These are phyloP conservation scores for Torulaspora indica DNA, from an alignment of 805 yeast species.

Conservation along the genomic window DNA sequence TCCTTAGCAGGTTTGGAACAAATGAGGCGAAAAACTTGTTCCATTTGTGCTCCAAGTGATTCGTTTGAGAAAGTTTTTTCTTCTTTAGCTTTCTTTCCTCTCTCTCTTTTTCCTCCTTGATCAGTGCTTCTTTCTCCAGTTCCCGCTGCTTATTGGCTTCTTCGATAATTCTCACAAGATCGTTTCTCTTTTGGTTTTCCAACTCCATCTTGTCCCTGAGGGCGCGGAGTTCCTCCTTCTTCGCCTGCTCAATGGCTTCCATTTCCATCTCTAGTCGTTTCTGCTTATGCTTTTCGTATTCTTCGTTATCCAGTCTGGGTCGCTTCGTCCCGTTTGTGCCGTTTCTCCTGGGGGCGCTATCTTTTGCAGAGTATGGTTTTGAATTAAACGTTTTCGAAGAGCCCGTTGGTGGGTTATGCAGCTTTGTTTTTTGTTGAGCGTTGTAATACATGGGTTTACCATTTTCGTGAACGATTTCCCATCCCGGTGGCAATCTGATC, in stretches of 20 bases:
- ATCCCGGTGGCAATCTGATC: slow-evolving; percentile 33
- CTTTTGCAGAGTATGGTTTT: slow-evolving; percentile 10
- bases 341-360: slow-evolving; percentile 10
- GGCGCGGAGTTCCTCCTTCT: slow-evolving; percentile 24
- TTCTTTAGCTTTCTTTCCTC: slow-evolving; percentile 23
- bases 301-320: slow-evolving; percentile 28
- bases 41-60: slow-evolving; percentile 36
- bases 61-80: slow-evolving; percentile 16
- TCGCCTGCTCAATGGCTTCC: slow-evolving; percentile 21
- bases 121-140: slow-evolving; percentile 19
- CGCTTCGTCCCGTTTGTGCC: slow-evolving; percentile 11
- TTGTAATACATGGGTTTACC: slow-evolving; percentile 35
- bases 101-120: slow-evolving; percentile 21
- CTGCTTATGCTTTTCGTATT: slow-evolving; percentile 32
- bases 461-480: slow-evolving; percentile 36
- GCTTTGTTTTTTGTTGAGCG: slow-evolving; percentile 29
- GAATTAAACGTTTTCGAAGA: slow-evolving; percentile 16
- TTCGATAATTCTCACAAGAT: slow-evolving; percentile 39
- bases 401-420: slow-evolving; percentile 32
- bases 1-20: slow-evolving; percentile 74
- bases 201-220: slow-evolving; percentile 24
- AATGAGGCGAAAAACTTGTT: slow-evolving; percentile 54
- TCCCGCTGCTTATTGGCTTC: slow-evolving; percentile 36
- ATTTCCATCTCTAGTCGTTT: slow-evolving; percentile 27
- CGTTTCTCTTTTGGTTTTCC: slow-evolving; percentile 29